phyloP scores from a whole-genome alignment of 805 yeast species.

The Ogataea parapolymorpha region DNA sequence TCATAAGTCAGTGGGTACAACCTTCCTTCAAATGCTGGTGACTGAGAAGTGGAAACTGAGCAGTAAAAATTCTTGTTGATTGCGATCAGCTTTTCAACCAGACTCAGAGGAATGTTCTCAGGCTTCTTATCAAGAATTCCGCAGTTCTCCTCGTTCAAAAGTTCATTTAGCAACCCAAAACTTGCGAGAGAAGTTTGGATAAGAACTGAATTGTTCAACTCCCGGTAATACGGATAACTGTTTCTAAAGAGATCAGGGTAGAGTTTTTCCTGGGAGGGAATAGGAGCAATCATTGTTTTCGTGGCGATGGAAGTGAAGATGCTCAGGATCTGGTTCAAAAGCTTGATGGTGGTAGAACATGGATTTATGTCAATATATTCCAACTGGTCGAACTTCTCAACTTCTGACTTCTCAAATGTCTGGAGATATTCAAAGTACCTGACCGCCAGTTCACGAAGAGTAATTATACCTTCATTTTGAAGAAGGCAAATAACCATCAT shows the following conservation, averaged over 20 bases:
- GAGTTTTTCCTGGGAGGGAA: slow-evolving; percentile 37
- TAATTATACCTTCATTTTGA: slow-evolving; percentile 46
- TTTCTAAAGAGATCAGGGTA: slow-evolving; percentile 35
- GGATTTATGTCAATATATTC: slow-evolving; percentile 27
- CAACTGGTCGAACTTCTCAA: slow-evolving; percentile 16
- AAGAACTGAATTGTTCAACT: slow-evolving; percentile 24
- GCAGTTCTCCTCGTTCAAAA: slow-evolving; percentile 30
- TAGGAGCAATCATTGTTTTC: slow-evolving; percentile 31
- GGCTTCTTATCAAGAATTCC: slow-evolving; percentile 19
- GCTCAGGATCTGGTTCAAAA: slow-evolving; percentile 33
- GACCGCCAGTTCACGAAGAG: slow-evolving; percentile 28
- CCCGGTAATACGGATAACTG: slow-evolving; percentile 25
- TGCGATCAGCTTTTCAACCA: slow-evolving; percentile 45
- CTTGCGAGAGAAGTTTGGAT: slow-evolving; percentile 41
- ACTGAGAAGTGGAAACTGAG: slow-evolving; percentile 34
- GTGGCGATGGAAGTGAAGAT: slow-evolving; percentile 46
- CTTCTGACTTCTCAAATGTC: slow-evolving; percentile 15
- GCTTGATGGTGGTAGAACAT: slow-evolving; percentile 23
- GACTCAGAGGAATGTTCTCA: slow-evolving; percentile 33
- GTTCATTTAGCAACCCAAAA: slow-evolving; percentile 36
- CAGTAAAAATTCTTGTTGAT: slow-evolving; percentile 42
- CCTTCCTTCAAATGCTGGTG: slow-evolving; percentile 34
- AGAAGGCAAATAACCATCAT: slow-evolving; percentile 46
- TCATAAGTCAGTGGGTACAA: slow-evolving; percentile 37
- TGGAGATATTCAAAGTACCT: slow-evolving; percentile 25